phyloP scores from a whole-genome alignment of 2,329 filamentous ascomycete genomes.

The Fusarium cicatricum region DNA sequence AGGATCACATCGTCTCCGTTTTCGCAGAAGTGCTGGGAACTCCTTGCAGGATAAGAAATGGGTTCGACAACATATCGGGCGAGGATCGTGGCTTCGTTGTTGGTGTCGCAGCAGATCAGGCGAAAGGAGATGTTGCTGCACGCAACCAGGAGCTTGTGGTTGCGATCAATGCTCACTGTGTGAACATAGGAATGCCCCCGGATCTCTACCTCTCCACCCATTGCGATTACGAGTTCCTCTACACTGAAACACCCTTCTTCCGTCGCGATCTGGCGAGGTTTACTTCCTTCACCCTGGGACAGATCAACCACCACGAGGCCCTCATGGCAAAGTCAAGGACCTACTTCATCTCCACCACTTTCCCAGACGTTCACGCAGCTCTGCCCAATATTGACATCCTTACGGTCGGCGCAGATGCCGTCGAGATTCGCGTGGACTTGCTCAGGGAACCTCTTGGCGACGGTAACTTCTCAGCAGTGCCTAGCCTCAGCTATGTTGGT shows the following conservation, averaged over 20 bases:
- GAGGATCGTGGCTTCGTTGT: constrained; percentile 71
- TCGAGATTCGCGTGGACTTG: constrained; percentile 85
- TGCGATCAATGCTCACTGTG: constrained; percentile 79
- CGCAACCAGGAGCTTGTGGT: constrained; percentile 68
- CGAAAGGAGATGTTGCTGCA: constrained; percentile 65
- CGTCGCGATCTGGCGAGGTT: constrained; percentile 81
- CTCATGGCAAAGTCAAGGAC: constrained; percentile 81
- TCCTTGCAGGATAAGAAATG: constrained; percentile 66
- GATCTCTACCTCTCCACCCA: constrained; percentile 69
- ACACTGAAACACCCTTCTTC: constrained; percentile 75
- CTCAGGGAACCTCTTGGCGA: constrained; percentile 74
- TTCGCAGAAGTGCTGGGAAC: constrained; percentile 84
- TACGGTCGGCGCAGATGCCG: constrained; percentile 85
- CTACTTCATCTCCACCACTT: constrained; percentile 88
- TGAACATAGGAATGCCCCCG: constrained; percentile 74
- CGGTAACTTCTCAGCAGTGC: constrained; percentile 69
- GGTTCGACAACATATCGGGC: constrained; percentile 61
- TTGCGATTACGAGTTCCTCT: constrained; percentile 89
- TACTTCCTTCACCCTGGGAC: constrained; percentile 80
- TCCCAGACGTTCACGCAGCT: constrained; percentile 83
- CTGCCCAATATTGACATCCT: constrained; percentile 87
- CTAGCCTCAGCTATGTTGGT: constrained; percentile 84
- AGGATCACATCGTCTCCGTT: constrained; percentile 76
- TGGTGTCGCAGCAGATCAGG: constrained; percentile 66
- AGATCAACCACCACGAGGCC: constrained; percentile 80